Percentiles rank a stretch among this genome's conserved stretches.
Evolutionary conservation across 2,329 filamentous ascomycete species (phyloP).

Genomic region (Xylariaceae sp.): DNA sequence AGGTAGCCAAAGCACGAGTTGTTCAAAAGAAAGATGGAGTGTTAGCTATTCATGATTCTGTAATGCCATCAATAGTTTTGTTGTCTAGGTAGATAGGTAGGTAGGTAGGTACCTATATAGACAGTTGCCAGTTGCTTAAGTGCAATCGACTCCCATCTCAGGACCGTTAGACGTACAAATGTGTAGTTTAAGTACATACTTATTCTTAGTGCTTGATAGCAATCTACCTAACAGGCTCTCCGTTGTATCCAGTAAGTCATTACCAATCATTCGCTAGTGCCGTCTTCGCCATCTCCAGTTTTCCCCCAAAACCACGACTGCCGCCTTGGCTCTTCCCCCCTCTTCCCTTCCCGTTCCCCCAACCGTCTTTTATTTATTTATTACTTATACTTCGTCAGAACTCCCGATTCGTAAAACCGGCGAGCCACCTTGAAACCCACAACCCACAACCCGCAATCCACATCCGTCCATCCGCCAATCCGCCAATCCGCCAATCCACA

Average conservation of each 20-base stretch:
- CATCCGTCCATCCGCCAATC: neutral
- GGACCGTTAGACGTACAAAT: no score
- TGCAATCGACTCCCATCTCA: no score
- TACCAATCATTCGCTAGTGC: neutral
- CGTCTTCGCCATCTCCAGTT: conserved; percentile 16
- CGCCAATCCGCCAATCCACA: neutral
- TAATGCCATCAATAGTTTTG: no score
- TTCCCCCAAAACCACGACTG: conserved; percentile 19
- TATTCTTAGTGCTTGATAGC: neutral
- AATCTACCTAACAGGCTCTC: neutral
- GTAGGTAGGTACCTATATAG: no score
- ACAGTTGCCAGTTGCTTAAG: no score
- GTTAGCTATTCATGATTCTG: no score
- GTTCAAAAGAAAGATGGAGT: no score
- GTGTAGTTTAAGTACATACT: no score
- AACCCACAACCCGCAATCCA: conserved; percentile 21
- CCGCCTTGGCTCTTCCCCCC: conserved; percentile 20
- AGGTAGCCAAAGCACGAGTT: no score
- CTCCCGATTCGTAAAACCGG: conserved; percentile 24
- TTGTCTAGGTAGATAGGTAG: no score
- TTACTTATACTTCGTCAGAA: conserved; percentile 23
- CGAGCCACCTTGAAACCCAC: conserved; percentile 19
- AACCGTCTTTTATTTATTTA: conserved; percentile 24
- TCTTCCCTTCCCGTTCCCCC: conserved; percentile 18
- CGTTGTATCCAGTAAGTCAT: neutral